Evolutionary conservation across 2,329 filamentous ascomycete genomes (phyloP).

Genomic region (Xylariaceae sp.): DNA sequence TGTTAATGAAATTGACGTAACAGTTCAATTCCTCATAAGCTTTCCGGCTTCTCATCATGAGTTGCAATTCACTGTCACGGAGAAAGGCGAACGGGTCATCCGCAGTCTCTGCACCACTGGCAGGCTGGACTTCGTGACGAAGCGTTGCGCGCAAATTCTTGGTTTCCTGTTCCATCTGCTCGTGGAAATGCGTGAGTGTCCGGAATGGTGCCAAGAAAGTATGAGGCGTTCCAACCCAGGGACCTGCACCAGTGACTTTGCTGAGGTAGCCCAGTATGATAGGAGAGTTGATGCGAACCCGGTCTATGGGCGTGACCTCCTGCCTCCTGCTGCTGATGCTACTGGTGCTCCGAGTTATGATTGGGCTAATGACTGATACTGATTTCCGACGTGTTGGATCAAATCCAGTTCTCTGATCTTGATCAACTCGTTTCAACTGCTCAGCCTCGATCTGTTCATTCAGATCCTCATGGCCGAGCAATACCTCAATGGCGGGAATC

Average conservation of each 20-base stretch:
- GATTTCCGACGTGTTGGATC: constrained; percentile 12
- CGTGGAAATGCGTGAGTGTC: constrained; percentile 15
- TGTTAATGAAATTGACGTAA: constrained; percentile 16
- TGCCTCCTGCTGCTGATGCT: background rate
- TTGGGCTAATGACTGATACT: constrained; percentile 8
- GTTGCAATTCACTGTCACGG: constrained; percentile 10
- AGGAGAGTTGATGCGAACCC: constrained; percentile 16
- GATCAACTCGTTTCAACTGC: constrained; percentile 14
- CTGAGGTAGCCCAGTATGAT: constrained; percentile 18
- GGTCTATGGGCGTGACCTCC: constrained; percentile 11
- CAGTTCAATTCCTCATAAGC: constrained; percentile 18
- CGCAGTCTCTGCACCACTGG: background rate
- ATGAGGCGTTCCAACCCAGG: constrained; percentile 14
- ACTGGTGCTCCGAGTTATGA: background rate
- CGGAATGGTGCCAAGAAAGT: constrained; percentile 16
- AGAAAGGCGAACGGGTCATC: constrained; percentile 11
- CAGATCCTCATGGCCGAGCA: constrained; percentile 16
- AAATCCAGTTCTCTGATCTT: constrained; percentile 13
- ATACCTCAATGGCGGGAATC: constrained; percentile 10
- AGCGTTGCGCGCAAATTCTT: constrained; percentile 5
- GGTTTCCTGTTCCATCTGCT: constrained; percentile 14
- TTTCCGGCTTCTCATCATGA: constrained; percentile 16
- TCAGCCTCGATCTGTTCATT: constrained; percentile 17
- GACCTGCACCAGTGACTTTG: constrained; percentile 17
- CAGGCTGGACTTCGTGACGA: background rate